phyloP scores from a whole-genome alignment of 129 eudicot genomes.

The Pittosporum tobira region DNA sequence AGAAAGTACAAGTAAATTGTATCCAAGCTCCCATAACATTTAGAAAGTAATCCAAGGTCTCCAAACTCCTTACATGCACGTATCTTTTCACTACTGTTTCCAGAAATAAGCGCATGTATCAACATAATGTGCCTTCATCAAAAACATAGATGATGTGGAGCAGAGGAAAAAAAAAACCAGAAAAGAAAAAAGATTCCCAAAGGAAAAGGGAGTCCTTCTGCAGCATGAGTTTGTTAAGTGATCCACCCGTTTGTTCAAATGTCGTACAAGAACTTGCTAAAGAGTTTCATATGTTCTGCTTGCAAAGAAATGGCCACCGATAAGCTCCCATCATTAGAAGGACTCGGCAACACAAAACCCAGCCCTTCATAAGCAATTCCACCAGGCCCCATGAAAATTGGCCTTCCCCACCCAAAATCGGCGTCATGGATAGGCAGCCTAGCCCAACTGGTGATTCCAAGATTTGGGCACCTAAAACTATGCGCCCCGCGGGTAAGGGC shows the following conservation, averaged over 20 bases:
- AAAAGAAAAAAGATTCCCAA: neutral
- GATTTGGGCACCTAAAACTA: conserved; percentile 66
- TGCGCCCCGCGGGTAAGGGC: conserved; percentile 80
- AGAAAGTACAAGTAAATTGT: too few relatives aligned
- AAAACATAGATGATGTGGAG: too few relatives aligned
- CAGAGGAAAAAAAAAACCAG: neutral
- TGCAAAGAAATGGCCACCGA: conserved; percentile 68
- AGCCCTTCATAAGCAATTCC: conserved; percentile 78
- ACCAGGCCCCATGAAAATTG: conserved; percentile 81
- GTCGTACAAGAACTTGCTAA: conserved; percentile 55
- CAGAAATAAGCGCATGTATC: conserved; percentile 2
- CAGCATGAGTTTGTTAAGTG: neutral
- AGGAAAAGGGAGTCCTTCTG: neutral
- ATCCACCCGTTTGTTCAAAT: conserved; percentile 26
- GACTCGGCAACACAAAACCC: conserved; percentile 64
- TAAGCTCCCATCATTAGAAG: conserved; percentile 61
- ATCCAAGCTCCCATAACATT: neutral
- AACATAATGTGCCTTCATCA: neutral
- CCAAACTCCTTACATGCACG: conserved; percentile 6
- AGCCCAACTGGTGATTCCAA: conserved; percentile 80
- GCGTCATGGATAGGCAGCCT: conserved; percentile 84
- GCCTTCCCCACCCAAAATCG: conserved; percentile 88
- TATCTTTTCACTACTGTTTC: neutral
- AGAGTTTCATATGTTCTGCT: conserved; percentile 72
- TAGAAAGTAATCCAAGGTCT: neutral